Conservation (phyloP, 108 stramenopile species). For the Cyclotella sp. region DNA sequence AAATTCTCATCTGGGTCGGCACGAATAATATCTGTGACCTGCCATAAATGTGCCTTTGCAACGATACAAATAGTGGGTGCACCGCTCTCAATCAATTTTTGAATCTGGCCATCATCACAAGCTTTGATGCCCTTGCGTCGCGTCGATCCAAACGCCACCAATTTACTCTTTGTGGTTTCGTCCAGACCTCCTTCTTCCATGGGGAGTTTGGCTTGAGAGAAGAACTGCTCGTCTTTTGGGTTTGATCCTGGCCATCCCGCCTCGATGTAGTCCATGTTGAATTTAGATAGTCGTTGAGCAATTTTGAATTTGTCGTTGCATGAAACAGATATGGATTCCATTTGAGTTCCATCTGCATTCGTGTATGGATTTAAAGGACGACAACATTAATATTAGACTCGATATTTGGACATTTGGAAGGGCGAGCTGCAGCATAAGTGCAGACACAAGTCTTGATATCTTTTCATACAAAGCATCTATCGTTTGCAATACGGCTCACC, state of each 20-base stretch:
- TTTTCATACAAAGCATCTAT: too few species aligned
- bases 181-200: constrained; percentile 48
- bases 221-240: constrained; percentile 94
- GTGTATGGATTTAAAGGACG: not conserved
- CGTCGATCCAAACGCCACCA: constrained; percentile 93
- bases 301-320: constrained; percentile 94
- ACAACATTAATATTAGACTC: not conserved
- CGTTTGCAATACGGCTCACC: constrained; percentile 37
- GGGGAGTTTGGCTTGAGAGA: constrained; percentile 63
- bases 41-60: constrained; percentile 92
- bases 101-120: constrained; percentile 80
- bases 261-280: constrained; percentile 91
- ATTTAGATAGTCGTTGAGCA: constrained; percentile 64
- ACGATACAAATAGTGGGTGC: constrained; percentile 90
- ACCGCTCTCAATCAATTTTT: constrained; percentile 74
- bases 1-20: constrained; percentile 86
- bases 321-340: constrained; percentile 88
- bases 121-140: constrained; percentile 76
- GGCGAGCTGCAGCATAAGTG: not conserved
- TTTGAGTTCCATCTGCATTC: constrained; percentile 90
- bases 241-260: constrained; percentile 95
- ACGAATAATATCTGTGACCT: constrained; percentile 92
- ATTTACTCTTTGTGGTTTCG: constrained; percentile 54
- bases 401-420: not conserved
- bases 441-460: not conserved